phyloP scores from a whole-genome alignment of 257 asterid species.

The Perilla frutescens region DNA sequence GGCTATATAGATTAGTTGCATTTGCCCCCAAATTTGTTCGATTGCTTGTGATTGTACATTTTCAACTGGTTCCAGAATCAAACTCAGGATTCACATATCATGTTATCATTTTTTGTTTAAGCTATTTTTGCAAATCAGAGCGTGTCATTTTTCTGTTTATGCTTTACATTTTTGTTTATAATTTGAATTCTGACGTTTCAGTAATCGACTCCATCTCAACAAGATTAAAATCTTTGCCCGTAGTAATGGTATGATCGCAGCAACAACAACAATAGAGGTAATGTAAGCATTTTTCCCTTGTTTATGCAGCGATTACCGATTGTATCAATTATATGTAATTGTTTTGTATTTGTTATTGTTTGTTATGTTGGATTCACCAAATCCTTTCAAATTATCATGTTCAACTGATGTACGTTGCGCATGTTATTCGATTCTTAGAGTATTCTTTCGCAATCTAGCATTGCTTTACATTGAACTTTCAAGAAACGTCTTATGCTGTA shows the following conservation, averaged over 20 bases:
- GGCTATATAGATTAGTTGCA: not conserved
- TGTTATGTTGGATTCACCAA: no score
- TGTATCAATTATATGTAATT: not conserved
- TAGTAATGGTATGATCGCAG: not conserved
- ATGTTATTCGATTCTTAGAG: not conserved
- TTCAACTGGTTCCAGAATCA: not conserved
- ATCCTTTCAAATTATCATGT: not conserved
- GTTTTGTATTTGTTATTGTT: not conserved
- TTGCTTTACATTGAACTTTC: not conserved
- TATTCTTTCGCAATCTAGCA: not conserved
- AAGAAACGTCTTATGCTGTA: constrained; percentile 3
- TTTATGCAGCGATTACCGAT: not conserved
- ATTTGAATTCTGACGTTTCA: constrained; percentile 1
- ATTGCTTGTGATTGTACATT: not conserved
- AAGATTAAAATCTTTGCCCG: not conserved
- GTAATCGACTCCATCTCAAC: not conserved
- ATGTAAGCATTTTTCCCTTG: not conserved
- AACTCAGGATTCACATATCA: not conserved
- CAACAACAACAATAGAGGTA: not conserved
- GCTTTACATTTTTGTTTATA: not conserved
- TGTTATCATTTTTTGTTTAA: not conserved
- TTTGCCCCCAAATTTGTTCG: not conserved
- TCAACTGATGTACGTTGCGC: not conserved
- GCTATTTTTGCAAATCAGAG: not conserved
- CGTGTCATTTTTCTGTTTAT: not conserved